Base-by-base conservation (phyloP, 208 protist genomes). In the Acanthamoeba castellanii region DNA sequence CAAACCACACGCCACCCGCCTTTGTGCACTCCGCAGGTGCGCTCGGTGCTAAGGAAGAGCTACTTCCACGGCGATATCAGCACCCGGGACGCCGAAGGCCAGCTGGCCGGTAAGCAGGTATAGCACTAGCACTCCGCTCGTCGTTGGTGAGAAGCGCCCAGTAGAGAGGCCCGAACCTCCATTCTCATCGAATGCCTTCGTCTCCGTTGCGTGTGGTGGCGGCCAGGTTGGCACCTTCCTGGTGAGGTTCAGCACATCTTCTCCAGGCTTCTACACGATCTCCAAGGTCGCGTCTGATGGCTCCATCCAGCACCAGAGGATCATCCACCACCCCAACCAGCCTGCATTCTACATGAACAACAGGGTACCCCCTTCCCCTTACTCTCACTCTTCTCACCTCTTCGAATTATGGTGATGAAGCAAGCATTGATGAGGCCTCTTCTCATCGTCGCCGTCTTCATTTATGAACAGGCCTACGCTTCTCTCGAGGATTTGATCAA, bases 11-110 rank as follows among this genome's bases (percentile, higher is more conserved):
- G 27, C 13, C 25, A 16, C 14, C 42, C 16, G 5, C 1, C 52
- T 72, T 64, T 25, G 0, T 95, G n/a, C 45, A 0, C 59, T 6
- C 11, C 76, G 32, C 70, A 95, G 85, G 59, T 93, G 61, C 64
- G 82, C 68, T 96, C 57, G n/a, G 47, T 93, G 45, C 89, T 96
- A n/a, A 68, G 94, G 55, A 85, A 85, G 87, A 84, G 59, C 61
- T 97, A 95, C 66, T 97, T 97, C 95, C 96, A 97, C 50, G 96
- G 96, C 70, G 96, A 97, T 50, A 96, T 97, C 59, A 94, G 94
- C 34, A 97, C 95, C 32, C 42, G 68, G 34, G 96, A 97, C 30
- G 81, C 81, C 82, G 96, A 97, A 55, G 89, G 89, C 55, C 88
- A 93, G 72, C 94, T 97, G 14, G 70, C 76, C 13, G 87, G 96